Conservation (phyloP, 2,329 filamentous ascomycete species). For the Alternaria incomplexa region DNA sequence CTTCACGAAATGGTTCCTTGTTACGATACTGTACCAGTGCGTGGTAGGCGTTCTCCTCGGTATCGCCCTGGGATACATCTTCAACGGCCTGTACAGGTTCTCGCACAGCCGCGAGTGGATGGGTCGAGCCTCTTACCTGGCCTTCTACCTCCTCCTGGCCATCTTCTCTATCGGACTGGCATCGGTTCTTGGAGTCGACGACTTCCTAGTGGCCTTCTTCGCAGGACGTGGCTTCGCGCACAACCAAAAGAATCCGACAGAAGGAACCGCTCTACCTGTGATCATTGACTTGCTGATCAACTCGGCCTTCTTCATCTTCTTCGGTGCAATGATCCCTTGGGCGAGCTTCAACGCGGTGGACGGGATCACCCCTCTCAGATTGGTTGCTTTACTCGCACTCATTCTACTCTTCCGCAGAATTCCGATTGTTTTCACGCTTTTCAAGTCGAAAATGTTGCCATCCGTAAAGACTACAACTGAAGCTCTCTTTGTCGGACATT, state of each 20-base stretch:
- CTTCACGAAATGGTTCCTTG: constrained; percentile 59
- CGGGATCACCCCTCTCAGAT: constrained; percentile 50
- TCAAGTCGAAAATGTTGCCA: constrained; percentile 53
- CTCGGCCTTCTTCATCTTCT: constrained; percentile 62
- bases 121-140: constrained; percentile 57
- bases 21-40: constrained; percentile 64
- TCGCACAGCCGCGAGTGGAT: constrained; percentile 55
- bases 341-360: constrained; percentile 47
- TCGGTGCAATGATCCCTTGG: constrained; percentile 63
- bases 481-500: constrained; percentile 63
- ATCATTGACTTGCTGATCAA: constrained; percentile 64
- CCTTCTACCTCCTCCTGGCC: constrained; percentile 63
- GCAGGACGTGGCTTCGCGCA: constrained; percentile 62
- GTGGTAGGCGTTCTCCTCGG: constrained; percentile 56
- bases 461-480: constrained; percentile 59
- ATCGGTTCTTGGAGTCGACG: constrained; percentile 59
- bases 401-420: constrained; percentile 60
- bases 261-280: constrained; percentile 54
- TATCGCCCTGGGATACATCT: constrained; percentile 54
- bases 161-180: constrained; percentile 60
- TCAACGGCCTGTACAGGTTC: constrained; percentile 58
- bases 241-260: constrained; percentile 59
- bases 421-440: constrained; percentile 57
- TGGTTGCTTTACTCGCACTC: constrained; percentile 56
- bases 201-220: constrained; percentile 64